Evolutionary conservation across 2,329 filamentous ascomycete genomes (phyloP).

Genomic region (Rachicladosporium sp.): DNA sequence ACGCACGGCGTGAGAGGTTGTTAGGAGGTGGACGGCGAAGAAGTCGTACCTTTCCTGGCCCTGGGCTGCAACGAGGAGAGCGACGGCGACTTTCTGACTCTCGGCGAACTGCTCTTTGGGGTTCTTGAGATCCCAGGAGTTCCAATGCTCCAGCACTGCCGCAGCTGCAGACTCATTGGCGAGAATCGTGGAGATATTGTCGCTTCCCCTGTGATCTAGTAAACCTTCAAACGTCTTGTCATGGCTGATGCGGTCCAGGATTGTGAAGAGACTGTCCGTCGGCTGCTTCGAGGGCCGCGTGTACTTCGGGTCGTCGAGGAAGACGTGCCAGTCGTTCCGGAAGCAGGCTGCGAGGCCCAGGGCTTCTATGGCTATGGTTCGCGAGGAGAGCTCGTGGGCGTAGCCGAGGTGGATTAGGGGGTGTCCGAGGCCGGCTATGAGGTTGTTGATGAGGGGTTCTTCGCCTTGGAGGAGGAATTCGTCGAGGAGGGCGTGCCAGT

Average conservation of each 20-base stretch:
- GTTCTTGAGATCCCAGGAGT: slow-evolving; percentile 64
- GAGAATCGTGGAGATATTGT: slow-evolving; percentile 58
- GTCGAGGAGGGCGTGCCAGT: slow-evolving; percentile 68
- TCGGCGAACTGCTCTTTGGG: slow-evolving; percentile 63
- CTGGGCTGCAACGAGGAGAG: slow-evolving; percentile 51
- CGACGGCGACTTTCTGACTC: slow-evolving; percentile 47
- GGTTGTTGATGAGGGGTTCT: slow-evolving; percentile 65
- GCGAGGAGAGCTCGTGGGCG: slow-evolving; percentile 75
- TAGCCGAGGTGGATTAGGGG: slow-evolving; percentile 94
- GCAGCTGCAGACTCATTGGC: slow-evolving; percentile 57
- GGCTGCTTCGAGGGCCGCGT: slow-evolving; percentile 50
- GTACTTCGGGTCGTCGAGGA: slow-evolving; percentile 60
- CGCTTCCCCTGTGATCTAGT: slow-evolving; percentile 45
- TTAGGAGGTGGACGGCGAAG: slow-evolving; percentile 70
- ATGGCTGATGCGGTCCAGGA: slow-evolving; percentile 55
- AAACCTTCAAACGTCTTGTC: slow-evolving; percentile 61
- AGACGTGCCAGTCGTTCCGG: slow-evolving; percentile 46
- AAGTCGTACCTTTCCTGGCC: slow-evolving; percentile 55
- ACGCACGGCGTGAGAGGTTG: slow-evolving; percentile 77
- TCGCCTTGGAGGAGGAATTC: slow-evolving; percentile 66
- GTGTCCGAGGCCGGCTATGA: slow-evolving; percentile 72
- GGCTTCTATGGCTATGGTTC: slow-evolving; percentile 80
- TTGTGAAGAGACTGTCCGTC: slow-evolving; percentile 51
- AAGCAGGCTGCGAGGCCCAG: slow-evolving; percentile 55
- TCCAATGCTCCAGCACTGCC: slow-evolving; percentile 76